These are phyloP conservation scores for Vigna hirtella DNA, from an alignment of 306 rosid genomes.

Conservation along the genomic window DNA sequence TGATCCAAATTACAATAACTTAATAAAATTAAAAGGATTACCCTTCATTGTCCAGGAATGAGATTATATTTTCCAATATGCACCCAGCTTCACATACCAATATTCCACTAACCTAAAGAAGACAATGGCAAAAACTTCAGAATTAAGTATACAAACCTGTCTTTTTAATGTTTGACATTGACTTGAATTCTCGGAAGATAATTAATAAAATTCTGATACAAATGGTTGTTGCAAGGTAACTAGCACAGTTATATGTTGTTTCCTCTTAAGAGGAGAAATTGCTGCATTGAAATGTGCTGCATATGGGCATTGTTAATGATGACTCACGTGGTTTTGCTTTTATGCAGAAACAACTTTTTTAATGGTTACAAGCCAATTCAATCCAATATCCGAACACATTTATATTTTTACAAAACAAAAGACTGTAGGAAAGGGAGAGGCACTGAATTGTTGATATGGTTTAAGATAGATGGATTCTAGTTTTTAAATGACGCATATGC, in stretches of 20 bases:
- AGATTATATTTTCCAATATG: constrained; percentile 85
- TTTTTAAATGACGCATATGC: neutral
- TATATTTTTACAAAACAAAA: neutral
- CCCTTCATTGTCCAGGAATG: constrained; percentile 91
- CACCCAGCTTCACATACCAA: constrained; percentile 98
- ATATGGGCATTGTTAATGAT: neutral
- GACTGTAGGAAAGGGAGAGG: neutral
- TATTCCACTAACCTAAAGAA: constrained; percentile 90
- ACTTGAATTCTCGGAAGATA: constrained; percentile 20
- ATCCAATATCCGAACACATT: constrained; percentile 28
- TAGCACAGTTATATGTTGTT: constrained; percentile 10
- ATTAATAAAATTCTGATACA: constrained; percentile 29
- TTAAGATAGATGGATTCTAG: neutral
- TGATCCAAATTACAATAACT: constrained; percentile 23
- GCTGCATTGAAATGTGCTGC: neutral
- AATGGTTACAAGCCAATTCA: constrained; percentile 27
- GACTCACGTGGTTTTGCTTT: constrained; percentile 15
- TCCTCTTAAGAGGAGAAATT: neutral
- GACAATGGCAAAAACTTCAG: constrained; percentile 43
- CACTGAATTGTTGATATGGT: neutral
- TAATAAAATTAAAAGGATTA: constrained; percentile 53
- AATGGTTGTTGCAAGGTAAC: constrained; percentile 11
- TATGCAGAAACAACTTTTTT: constrained; percentile 14
- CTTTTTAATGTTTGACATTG: constrained; percentile 14
- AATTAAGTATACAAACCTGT: constrained; percentile 24